Evolutionary conservation across 2,329 filamentous ascomycete genomes (phyloP), one percentile per base, ranked within the genome.

Genomic region (Fusarium mexicanum): DNA sequence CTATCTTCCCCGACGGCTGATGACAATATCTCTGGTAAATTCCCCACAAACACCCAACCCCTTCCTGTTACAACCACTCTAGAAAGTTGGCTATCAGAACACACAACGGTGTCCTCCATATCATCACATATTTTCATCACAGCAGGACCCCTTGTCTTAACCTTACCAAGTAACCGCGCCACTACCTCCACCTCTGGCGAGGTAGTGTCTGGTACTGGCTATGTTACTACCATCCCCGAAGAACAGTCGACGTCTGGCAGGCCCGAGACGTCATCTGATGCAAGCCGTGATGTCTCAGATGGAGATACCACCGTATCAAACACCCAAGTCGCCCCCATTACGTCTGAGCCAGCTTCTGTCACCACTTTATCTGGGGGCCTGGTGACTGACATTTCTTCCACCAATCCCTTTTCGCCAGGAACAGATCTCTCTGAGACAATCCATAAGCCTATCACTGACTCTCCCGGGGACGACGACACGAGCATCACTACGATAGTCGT

Each of bases 401-500:
- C 10, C 16, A 3, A 31, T 4, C 3, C 10, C 0, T 6, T 13
- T 0, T 6, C 22, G 0, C 22, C 47, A 20, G 47, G 47, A 20
- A 51, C 47, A 14, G 47, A 51, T 0, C 29, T 51, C 16, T 24
- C 22, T 0, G 29, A n/a, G 16, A 24, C 22, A 14, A 0, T 2
- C 14, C 4, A 33, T 1, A 2, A 4, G 10, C 5, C 11, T 1
- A 33, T 1, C 31, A 51, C 47, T 9, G 20, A 13, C 3, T 13
- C 31, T n/a, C 16, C 4, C 5, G 47, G 47, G 3, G 22, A 8
- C 8, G 31, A 18, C 4, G 47, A 13, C 5, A 33, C 8, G 29
- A 33, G 29, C 7, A 18, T 2, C 16, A 51, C 5, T 51, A 17
- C 22, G 18, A 51, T 13, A 33, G 0, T 8, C 3, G 10, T 3